Evolutionary conservation across 306 rosid genomes (phyloP), one percentile per base, ranked within the genome.

Genomic region (Rubus parviflorus): DNA sequence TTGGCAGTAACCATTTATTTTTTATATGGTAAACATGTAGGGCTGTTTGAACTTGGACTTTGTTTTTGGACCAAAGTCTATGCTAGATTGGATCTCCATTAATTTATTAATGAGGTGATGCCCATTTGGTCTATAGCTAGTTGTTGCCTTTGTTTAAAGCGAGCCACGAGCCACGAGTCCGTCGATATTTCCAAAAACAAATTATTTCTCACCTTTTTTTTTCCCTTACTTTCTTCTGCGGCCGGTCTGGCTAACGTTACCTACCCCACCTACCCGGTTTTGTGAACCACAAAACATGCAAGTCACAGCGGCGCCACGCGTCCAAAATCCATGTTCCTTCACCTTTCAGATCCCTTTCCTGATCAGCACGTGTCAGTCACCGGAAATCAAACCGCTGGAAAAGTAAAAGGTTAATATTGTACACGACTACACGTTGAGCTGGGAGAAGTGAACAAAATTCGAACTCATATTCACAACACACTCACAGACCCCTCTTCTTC

Each of bases 261-360:
- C 81, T 5, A 61, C 81, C 48, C 53, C 80, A 71, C 66, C 75
- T 1, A 81, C 78, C 74, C 5, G 10, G 3, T 20, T 74, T 11
- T 19, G 22, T 49, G 19, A 52, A 62, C 61, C 35, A 12, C 2
- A 70, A 16, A 19, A 47, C 46, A 19, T 64, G 7, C 54, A 40
- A 42, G 38, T 40, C 25, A 8, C 49, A 6, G 38, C 12, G 2
- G 0, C n/a, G 43, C 77, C 81, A 48, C 76, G 76, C 45, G 71
- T 71, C 66, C 3, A 4, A 23, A 20, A 72, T 72, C 66, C 15
- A 13, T 8, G 22, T 40, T 58, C 66, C 52, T 38, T 40, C 7
- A 7, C 41, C 51, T 3, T 40, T 5, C 49, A 9, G 16, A 25
- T 60, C n/a, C 16, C 58, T 68, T 6, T 0, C 8, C 37, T 23